phyloP scores from a whole-genome alignment of 176 grass and related monocot species.

The Poa pratensis region DNA sequence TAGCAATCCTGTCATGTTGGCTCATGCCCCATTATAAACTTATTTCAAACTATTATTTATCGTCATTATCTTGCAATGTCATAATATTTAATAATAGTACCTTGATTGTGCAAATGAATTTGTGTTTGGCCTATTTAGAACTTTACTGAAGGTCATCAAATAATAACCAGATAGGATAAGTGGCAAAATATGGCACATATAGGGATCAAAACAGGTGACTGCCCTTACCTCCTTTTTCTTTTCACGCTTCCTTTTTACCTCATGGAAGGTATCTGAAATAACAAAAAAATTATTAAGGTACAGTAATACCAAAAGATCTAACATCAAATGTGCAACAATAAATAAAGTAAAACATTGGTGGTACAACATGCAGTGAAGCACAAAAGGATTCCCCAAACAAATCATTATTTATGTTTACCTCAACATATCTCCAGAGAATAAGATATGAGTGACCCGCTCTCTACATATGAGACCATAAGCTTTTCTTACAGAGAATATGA shows the following conservation, averaged over 20 bases:
- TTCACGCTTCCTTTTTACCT: constrained; percentile 79
- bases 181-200: not conserved
- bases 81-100: not conserved
- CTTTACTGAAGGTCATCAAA: not conserved
- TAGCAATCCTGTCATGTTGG: constrained; percentile 2
- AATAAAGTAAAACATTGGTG: not conserved
- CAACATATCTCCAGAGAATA: constrained; percentile 33
- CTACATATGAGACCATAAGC: constrained; percentile 35
- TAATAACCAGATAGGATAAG: not conserved
- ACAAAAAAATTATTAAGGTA: constrained; percentile 26
- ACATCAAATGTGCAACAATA: constrained; percentile 3
- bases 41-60: not conserved
- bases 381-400: constrained; percentile 28
- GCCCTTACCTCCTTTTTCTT: constrained; percentile 83
- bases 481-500: constrained; percentile 16
- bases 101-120: constrained; percentile 16
- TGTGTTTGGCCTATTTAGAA: not conserved
- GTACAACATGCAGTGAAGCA: constrained; percentile 35
- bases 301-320: not conserved
- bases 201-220: not conserved
- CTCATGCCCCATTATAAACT: constrained; percentile 12
- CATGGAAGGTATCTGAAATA: constrained; percentile 80
- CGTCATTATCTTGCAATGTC: constrained; percentile 8
- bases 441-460: constrained; percentile 25
- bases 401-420: constrained; percentile 31